Evolutionary conservation across 2,329 filamentous ascomycete species (phyloP).

Genomic region (Colletotrichum noveboracense): DNA sequence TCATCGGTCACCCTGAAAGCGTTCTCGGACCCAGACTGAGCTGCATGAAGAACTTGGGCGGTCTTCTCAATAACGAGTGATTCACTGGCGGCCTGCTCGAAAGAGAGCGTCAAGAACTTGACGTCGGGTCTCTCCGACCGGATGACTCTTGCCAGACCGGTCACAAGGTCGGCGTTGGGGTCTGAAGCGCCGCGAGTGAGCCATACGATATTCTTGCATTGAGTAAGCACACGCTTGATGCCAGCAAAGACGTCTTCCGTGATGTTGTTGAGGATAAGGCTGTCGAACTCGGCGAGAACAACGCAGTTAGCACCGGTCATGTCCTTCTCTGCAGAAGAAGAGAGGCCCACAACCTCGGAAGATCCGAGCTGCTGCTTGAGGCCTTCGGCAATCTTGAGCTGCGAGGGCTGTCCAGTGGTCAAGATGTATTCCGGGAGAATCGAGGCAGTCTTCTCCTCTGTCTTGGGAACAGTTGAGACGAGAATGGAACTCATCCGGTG

Average conservation of each 20-base stretch:
- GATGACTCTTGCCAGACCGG: conserved; percentile 27
- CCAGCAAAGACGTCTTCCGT: conserved; percentile 16
- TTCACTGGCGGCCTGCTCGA: conserved; percentile 4
- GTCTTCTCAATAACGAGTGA: conserved; percentile 1
- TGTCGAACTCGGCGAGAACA: conserved; percentile 26
- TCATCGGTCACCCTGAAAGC: neutral
- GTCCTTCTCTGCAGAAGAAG: neutral
- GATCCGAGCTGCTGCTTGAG: neutral
- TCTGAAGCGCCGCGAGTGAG: neutral
- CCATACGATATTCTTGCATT: conserved; percentile 21
- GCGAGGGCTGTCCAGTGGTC: neutral
- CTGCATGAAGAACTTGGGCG: neutral
- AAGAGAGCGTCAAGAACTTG: conserved; percentile 25
- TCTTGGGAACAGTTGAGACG: conserved; percentile 24
- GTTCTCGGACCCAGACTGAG: neutral
- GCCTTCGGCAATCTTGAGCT: neutral
- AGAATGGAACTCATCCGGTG: conserved; percentile 21
- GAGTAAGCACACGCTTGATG: conserved; percentile 26
- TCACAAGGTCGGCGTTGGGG: conserved; percentile 25
- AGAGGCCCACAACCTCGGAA: neutral
- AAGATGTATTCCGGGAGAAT: neutral
- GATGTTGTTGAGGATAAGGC: conserved; percentile 23
- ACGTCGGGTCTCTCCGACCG: conserved; percentile 23
- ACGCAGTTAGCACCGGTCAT: conserved; percentile 24
- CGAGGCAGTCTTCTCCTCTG: neutral